These are phyloP conservation scores for Alternaria atra DNA, from an alignment of 2,329 filamentous ascomycete species.

Conservation along the genomic window DNA sequence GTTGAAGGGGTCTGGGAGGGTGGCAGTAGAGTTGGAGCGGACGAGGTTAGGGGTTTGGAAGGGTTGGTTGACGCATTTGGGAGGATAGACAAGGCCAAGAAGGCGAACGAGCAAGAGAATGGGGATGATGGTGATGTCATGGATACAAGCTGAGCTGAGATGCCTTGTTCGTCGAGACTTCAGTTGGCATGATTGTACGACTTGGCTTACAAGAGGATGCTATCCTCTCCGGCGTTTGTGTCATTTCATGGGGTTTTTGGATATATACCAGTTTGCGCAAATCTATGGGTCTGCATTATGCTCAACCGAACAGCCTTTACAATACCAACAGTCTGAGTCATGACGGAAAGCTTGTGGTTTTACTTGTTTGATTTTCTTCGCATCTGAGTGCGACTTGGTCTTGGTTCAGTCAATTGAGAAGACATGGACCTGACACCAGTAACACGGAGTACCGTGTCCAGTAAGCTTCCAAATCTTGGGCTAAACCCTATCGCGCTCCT, in stretches of 20 bases:
- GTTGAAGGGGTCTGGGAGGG: slow-evolving; percentile 45
- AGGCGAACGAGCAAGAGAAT: background rate
- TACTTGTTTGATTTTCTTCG: background rate
- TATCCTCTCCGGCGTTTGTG: background rate
- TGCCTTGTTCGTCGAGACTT: background rate
- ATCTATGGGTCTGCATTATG: background rate
- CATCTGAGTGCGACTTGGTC: background rate
- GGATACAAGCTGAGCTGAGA: slow-evolving; percentile 29
- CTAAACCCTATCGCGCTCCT: too few relatives aligned
- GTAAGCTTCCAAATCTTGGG: background rate
- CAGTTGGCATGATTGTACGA: background rate
- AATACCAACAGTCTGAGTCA: too few relatives aligned
- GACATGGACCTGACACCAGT: background rate
- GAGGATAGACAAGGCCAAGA: slow-evolving; percentile 10
- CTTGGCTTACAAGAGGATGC: background rate
- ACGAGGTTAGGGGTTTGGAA: slow-evolving; percentile 46
- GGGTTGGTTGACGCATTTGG: slow-evolving; percentile 31
- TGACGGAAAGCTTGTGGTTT: background rate
- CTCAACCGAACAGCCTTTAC: background rate
- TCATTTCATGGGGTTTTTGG: background rate
- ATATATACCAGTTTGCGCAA: background rate
- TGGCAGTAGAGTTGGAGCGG: slow-evolving; percentile 26
- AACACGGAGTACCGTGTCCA: background rate
- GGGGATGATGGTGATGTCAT: slow-evolving; percentile 32
- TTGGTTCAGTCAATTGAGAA: background rate